Percentiles rank a stretch among this genome's conserved stretches.
phyloP scores from a whole-genome alignment of 1,284 basidiomycete species.

The Moesziomyces antarcticus region DNA sequence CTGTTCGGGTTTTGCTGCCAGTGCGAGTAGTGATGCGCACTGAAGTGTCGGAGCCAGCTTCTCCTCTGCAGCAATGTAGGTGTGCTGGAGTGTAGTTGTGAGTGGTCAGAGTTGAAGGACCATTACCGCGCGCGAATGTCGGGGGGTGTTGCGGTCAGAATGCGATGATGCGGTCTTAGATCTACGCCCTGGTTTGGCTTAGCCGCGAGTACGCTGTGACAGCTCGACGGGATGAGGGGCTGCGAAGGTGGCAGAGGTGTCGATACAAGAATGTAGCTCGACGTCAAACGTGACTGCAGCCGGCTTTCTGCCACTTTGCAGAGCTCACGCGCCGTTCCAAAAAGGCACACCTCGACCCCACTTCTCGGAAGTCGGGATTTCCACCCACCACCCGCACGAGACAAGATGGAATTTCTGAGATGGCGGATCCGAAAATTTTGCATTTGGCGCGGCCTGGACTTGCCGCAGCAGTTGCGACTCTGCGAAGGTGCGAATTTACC shows the following conservation, averaged over 20 bases:
- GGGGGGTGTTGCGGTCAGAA: too few relatives aligned
- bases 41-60: constrained; percentile 21
- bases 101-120: constrained; percentile 1
- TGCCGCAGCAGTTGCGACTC: constrained; percentile 28
- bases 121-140: constrained; percentile 8
- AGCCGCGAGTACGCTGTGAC: too few relatives aligned
- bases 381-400: background rate
- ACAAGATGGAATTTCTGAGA: background rate
- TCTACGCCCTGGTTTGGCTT: background rate
- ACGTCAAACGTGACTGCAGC: too few relatives aligned
- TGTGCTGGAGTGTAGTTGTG: constrained; percentile 8
- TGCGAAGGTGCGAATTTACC: background rate
- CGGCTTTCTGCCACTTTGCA: background rate
- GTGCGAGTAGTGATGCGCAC: background rate
- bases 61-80: constrained; percentile 24
- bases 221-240: background rate
- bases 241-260: too few relatives aligned
- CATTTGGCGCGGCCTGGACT: constrained; percentile 12
- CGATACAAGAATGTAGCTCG: too few relatives aligned
- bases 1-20: background rate
- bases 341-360: background rate
- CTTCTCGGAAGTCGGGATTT: constrained; percentile 28
- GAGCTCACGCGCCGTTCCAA: background rate
- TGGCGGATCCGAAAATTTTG: constrained; percentile 21
- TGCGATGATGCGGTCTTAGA: too few relatives aligned